A percentile compares a stretch with the other conserved stretches of the same genome.
Evolutionary conservation across 768 basidiomycete genomes (phyloP).

Genomic region (Lactarius evosmus): DNA sequence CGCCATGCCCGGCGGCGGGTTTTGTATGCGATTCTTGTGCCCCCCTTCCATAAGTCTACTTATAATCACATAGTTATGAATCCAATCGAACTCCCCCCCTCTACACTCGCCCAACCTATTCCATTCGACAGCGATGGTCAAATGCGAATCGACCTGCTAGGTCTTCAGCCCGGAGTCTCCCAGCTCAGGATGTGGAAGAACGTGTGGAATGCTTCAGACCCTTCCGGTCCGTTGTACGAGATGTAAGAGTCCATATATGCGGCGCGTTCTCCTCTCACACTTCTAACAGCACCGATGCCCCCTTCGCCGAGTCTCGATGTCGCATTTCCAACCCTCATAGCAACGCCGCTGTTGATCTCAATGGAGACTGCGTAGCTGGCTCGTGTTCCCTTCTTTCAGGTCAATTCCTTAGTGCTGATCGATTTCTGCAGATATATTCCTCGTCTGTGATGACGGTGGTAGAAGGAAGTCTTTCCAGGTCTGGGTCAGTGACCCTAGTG

Average conservation of each 20-base stretch:
- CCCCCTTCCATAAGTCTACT: not conserved
- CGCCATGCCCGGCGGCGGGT: constrained; percentile 58
- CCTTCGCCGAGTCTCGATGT: constrained; percentile 65
- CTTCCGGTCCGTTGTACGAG: constrained; percentile 54
- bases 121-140: constrained; percentile 84
- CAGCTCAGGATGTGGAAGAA: constrained; percentile 77
- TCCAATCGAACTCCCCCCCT: constrained; percentile 55
- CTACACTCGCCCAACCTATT: constrained; percentile 76
- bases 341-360: constrained; percentile 89
- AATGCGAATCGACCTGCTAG: constrained; percentile 86
- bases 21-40: constrained; percentile 46
- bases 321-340: constrained; percentile 84
- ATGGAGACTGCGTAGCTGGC: constrained; percentile 96
- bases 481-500: constrained; percentile 83
- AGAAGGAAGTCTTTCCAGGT: constrained; percentile 76
- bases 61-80: constrained; percentile 27
- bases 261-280: constrained; percentile 6
- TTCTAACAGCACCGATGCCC: constrained; percentile 41
- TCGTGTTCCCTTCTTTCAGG: constrained; percentile 25
- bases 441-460: constrained; percentile 65
- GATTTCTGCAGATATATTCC: constrained; percentile 68
- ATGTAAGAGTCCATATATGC: constrained; percentile 48
- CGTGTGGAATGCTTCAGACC: constrained; percentile 60
- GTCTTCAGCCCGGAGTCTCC: constrained; percentile 41
- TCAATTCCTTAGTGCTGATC: constrained; percentile 3